Conservation (phyloP, 73 alveolate genomes). For the Paramecium primaurelia region DNA sequence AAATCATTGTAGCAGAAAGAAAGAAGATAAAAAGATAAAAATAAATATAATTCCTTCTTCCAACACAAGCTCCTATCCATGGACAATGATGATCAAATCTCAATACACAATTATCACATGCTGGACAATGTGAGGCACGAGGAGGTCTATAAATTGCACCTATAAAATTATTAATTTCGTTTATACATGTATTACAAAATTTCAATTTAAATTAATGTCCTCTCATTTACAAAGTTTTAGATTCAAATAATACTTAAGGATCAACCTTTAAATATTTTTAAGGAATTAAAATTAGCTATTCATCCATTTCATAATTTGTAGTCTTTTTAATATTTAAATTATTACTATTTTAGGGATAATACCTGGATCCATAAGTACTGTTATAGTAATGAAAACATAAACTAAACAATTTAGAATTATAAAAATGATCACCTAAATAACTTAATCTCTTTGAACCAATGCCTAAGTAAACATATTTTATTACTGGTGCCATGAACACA, state of each 20-base stretch:
- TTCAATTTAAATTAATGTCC: constrained; percentile 48
- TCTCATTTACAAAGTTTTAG: constrained; percentile 14
- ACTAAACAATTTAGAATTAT: not conserved
- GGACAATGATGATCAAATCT: constrained; percentile 96
- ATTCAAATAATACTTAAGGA: not conserved
- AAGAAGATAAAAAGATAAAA: constrained; percentile 53
- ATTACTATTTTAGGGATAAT: constrained; percentile 57
- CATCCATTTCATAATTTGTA: constrained; percentile 52
- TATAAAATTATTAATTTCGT: not conserved
- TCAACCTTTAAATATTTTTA: constrained; percentile 4
- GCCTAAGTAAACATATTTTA: not conserved
- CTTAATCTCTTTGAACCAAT: not conserved
- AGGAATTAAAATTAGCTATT: constrained; percentile 45
- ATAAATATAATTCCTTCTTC: constrained; percentile 88
- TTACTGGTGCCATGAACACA: constrained; percentile 57
- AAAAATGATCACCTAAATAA: not conserved
- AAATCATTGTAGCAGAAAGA: not conserved
- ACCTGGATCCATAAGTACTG: constrained; percentile 58
- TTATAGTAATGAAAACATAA: not conserved
- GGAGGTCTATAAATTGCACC: constrained; percentile 89
- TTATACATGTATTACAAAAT: constrained; percentile 52
- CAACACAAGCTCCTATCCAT: constrained; percentile 94
- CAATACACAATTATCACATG: constrained; percentile 90
- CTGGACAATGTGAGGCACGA: constrained; percentile 89
- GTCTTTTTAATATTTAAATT: not conserved